Evolutionary conservation across 2,329 filamentous ascomycete genomes (phyloP).

Genomic region (Pseudogymnoascus sp.): DNA sequence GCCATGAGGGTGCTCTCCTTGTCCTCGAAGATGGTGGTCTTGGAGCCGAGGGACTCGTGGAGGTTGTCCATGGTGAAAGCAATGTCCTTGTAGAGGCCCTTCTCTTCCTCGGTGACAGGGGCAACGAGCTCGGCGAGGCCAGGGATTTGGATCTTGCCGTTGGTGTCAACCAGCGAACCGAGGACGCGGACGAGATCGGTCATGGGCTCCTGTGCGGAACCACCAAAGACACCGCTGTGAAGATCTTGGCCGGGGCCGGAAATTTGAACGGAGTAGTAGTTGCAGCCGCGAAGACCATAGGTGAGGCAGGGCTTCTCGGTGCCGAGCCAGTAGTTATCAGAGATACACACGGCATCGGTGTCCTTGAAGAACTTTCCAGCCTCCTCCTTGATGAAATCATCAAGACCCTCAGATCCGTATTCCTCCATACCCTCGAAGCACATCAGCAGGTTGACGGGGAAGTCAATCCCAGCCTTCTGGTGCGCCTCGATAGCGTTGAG

Average conservation of each 20-base stretch:
- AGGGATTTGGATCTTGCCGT: constrained; percentile 91
- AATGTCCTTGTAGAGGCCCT: constrained; percentile 79
- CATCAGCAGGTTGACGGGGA: constrained; percentile 97
- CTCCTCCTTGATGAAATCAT: constrained; percentile 87
- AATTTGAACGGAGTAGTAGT: constrained; percentile 91
- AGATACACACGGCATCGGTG: constrained; percentile 93
- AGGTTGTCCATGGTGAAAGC: constrained; percentile 95
- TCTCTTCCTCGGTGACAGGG: constrained; percentile 77
- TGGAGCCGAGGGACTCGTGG: constrained; percentile 81
- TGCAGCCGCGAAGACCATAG: constrained; percentile 93
- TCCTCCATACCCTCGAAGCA: constrained; percentile 99
- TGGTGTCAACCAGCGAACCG: constrained; percentile 73
- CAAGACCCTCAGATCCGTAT: constrained; percentile 91
- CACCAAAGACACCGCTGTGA: constrained; percentile 94
- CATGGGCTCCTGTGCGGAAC: constrained; percentile 96
- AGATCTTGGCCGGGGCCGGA: constrained; percentile 88
- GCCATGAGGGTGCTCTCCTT: constrained; percentile 93
- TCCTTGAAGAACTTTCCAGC: constrained; percentile 93
- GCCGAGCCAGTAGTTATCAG: constrained; percentile 99
- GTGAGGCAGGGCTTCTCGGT: constrained; percentile 98
- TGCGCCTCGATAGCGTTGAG: constrained; percentile 97
- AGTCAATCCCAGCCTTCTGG: constrained; percentile 86
- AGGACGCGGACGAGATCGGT: constrained; percentile 83
- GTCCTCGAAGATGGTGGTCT: constrained; percentile 77
- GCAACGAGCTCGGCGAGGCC: constrained; percentile 91